Percentiles rank a stretch among this genome's conserved stretches.
Evolutionary conservation across 1,284 basidiomycete species (phyloP).

Genomic region (Xerocomus minutiporus): DNA sequence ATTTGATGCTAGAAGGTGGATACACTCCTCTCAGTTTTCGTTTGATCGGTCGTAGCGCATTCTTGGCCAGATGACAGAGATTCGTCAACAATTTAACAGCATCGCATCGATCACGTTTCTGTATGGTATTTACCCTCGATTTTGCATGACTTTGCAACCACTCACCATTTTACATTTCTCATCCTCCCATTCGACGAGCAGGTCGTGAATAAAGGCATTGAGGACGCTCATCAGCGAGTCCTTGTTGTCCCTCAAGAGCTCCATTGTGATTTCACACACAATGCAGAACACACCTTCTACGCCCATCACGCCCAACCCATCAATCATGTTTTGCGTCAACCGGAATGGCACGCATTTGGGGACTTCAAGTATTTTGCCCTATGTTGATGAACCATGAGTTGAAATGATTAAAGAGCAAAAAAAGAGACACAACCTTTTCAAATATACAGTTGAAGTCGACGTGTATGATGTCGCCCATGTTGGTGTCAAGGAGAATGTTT

Average conservation of each 20-base stretch:
- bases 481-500: conserved; percentile 91
- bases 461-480: conserved; percentile 89
- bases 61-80: conserved; percentile 63
- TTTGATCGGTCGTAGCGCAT: conserved; percentile 74
- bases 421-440: conserved; percentile 53
- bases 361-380: conserved; percentile 86
- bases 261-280: conserved; percentile 89
- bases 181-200: conserved; percentile 93
- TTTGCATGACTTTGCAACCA: background rate
- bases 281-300: conserved; percentile 94
- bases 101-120: conserved; percentile 40
- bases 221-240: conserved; percentile 95
- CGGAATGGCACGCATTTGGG: conserved; percentile 95
- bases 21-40: conserved; percentile 80
- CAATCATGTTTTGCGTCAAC: conserved; percentile 91
- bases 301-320: conserved; percentile 91
- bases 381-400: background rate
- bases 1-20: conserved; percentile 48
- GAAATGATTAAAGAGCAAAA: background rate
- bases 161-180: conserved; percentile 60
- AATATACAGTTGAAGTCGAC: conserved; percentile 99
- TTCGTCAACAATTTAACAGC: conserved; percentile 47
- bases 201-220: conserved; percentile 97
- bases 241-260: conserved; percentile 84
- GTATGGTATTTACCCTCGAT: background rate